Evolutionary conservation across 345 rosid genomes (phyloP), one percentile per base, ranked within the genome.

Genomic region (Ceriops decandra): DNA sequence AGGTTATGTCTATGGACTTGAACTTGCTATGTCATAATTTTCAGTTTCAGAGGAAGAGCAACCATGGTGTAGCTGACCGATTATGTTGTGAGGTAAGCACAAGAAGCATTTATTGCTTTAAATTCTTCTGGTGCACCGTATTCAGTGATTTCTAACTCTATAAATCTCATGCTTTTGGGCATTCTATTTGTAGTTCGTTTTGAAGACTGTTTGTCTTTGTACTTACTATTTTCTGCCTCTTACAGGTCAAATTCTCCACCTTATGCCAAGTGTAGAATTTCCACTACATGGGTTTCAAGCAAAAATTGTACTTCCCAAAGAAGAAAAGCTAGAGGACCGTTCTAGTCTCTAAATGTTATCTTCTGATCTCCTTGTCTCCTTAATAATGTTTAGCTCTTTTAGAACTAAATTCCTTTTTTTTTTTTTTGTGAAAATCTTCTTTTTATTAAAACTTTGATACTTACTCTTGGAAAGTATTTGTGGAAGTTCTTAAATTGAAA

Each of bases 31-130:
- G 72, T 46, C 81, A 20, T 68, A 60, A 80, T 72, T 71, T 77
- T 67, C 83, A 82, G 87, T 61, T 80, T 79, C 79, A 87, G 73
- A 61, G 76, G 63, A 85, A 84, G 78, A 84, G 72, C 64, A 68
- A 10, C 22, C 24, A 73, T 68, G 90, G 96, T 51, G 59, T 91
- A 7, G 95, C 88, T n/a, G 90, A 95, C 68, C 79, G 82, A 56
- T 78, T 95, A 52, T 95, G 99, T 66, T 95, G 99, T 76, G 90
- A 84, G 92, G 99, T 91, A 75, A 77, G 87, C 38, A 33, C 20
- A 27, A 9, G 16, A 64, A 30, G 9, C 35, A 13, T 32, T 35
- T 17, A 30, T 13, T 28, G 20, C 9, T 36, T 28, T 60, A 26
- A 2, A 10, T 17, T 19, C 6, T 21, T 33, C n/a, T 24, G 61